These are phyloP conservation scores for Serpula lacrymans DNA, from an alignment of 768 basidiomycete species.

Conservation along the genomic window DNA sequence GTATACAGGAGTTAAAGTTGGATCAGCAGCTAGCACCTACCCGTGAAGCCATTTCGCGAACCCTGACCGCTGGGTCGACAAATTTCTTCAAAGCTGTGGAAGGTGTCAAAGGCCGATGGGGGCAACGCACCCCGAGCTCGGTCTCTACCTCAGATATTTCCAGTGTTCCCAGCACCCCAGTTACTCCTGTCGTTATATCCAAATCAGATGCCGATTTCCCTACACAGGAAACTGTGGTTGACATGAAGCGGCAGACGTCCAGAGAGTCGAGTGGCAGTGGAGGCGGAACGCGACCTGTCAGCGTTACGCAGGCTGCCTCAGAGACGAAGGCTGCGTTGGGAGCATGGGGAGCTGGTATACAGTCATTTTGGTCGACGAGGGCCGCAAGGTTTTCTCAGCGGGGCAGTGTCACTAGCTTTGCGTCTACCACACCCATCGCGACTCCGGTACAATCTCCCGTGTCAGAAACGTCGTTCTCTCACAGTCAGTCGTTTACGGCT, in stretches of 20 bases:
- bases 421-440: conserved; percentile 19
- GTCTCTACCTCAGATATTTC: conserved; percentile 20
- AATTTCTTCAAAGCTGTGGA: conserved; percentile 89
- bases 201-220: conserved; percentile 21
- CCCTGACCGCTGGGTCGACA: conserved; percentile 68
- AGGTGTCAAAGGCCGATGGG: conserved; percentile 78
- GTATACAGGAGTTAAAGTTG: conserved; percentile 88
- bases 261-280: conserved; percentile 19
- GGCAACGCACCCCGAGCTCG: conserved; percentile 33
- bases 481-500: conserved; percentile 11
- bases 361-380: conserved; percentile 44
- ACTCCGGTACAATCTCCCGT: conserved; percentile 7
- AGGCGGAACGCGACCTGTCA: conserved; percentile 19
- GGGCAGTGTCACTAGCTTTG: conserved; percentile 20
- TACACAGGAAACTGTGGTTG: conserved; percentile 7
- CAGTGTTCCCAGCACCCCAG: conserved; percentile 12
- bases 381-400: conserved; percentile 37
- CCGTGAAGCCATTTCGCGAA: conserved; percentile 81
- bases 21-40: conserved; percentile 94
- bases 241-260: conserved; percentile 19
- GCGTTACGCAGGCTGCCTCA: conserved; percentile 28
- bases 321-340: conserved; percentile 33
- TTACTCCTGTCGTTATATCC: conserved; percentile 25
- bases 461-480: conserved; percentile 7
- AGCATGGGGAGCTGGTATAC: conserved; percentile 43